Percentiles rank a stretch among this genome's conserved stretches.
These are phyloP conservation scores for Alternaria metachromatica DNA, from an alignment of 2,329 filamentous ascomycete genomes.

Conservation along the genomic window DNA sequence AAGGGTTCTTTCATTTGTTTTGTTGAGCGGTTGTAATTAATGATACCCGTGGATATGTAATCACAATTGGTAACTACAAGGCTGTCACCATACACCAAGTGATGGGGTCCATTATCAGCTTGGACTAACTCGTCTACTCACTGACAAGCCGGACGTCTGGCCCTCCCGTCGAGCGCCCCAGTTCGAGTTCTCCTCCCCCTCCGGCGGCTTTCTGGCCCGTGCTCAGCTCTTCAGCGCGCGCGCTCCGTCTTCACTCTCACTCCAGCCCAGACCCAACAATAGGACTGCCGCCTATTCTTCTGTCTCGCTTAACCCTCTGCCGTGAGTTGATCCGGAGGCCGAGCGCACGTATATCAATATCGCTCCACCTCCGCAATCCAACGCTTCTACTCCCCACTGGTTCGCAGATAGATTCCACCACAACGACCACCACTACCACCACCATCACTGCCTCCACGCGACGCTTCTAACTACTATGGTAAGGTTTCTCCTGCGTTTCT, in stretches of 20 bases:
- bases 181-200: background rate
- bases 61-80: background rate
- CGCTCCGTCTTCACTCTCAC: background rate
- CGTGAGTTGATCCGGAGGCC: background rate
- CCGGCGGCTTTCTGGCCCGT: background rate
- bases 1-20: background rate
- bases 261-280: background rate
- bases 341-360: background rate
- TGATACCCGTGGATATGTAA: slow-evolving; percentile 5
- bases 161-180: background rate
- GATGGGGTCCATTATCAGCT: background rate
- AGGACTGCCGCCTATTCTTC: background rate
- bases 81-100: background rate
- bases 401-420: background rate
- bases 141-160: background rate
- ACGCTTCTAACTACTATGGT: background rate
- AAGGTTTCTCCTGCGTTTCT: background rate
- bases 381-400: background rate
- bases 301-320: background rate
- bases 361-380: background rate
- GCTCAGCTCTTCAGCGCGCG: background rate
- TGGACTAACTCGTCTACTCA: accelerated
- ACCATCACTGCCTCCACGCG: background rate
- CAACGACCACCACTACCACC: background rate
- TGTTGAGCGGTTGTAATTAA: background rate